Evolutionary conservation across 495 filamentous ascomycete genomes (phyloP), one percentile per base, ranked within the genome.

Genomic region (Tuber borchii): DNA sequence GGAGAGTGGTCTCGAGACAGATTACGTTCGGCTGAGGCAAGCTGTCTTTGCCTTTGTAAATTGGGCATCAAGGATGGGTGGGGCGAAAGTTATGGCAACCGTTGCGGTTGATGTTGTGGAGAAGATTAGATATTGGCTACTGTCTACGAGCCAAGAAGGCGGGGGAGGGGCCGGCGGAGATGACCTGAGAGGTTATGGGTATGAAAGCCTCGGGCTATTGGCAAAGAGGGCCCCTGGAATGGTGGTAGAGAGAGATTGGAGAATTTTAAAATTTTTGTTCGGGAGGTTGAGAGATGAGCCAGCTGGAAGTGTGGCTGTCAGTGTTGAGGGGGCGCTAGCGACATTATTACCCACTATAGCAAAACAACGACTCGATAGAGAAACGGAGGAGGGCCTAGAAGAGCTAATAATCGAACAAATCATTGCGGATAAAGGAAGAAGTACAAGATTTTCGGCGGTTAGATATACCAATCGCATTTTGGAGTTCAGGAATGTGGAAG

Each of bases 381-480:
- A 81, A 71, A 83, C 83, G 70, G 78, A 77, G 74, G 80, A 80
- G 61, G 83, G 81, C 44, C 72, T 88, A 12, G 86, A 85, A 17
- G 77, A 82, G 6, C 86, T 94, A 45, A 86, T 95, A 46, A 81
- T 93, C 12, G 85, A 88, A 34, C 89, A 92, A 74, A 93, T 94
- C 90, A 85, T 83, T 70, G 82, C 88, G 65, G 76, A 87, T 39
- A 85, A 89, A 56, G 89, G 88, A 69, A 86, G 93, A 74, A 91
- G 89, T 73, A 90, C 91, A 71, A 90, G 93, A 12, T 95, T 93
- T 84, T 89, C 92, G 31, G 91, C 91, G n/a, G 88, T 95, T 7
- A 91, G 93, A 39, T 97, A 94, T 86, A 92, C 93, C 4, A 97
- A 97, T 79, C 87, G 91, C n/a, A 97, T 93, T 80, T 86, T 99